phyloP scores from a whole-genome alignment of 148 eudicot species.

The Beta vulgaris region DNA sequence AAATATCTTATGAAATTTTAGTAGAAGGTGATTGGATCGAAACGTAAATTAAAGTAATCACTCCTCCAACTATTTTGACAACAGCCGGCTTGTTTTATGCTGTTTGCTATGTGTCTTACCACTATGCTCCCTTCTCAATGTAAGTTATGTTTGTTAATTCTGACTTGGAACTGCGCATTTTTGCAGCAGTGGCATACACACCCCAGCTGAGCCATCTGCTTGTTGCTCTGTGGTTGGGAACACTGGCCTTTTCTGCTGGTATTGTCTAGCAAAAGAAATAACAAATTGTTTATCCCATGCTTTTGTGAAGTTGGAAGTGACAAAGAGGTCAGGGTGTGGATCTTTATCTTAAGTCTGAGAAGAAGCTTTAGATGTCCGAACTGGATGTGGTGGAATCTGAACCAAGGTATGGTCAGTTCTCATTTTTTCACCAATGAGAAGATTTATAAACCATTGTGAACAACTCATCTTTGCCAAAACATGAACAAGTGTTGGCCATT shows the following conservation, averaged over 20 bases:
- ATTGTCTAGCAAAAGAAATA: background rate
- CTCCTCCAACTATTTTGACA: too few relatives aligned
- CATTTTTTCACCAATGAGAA: background rate
- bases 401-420: slow-evolving; percentile 23
- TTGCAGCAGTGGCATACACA: slow-evolving; percentile 1
- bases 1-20: background rate
- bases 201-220: background rate
- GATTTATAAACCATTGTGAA: background rate
- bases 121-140: background rate
- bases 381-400: slow-evolving; percentile 35
- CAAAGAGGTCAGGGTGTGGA: slow-evolving; percentile 10
- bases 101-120: background rate
- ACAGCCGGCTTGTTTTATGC: background rate
- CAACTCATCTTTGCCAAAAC: background rate
- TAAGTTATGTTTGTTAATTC: background rate
- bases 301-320: slow-evolving; percentile 2
- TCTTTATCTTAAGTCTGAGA: background rate
- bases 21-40: background rate
- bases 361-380: slow-evolving; percentile 30
- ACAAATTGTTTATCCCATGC: background rate
- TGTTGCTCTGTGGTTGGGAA: background rate
- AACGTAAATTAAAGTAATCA: too few relatives aligned
- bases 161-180: slow-evolving; percentile 7
- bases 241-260: background rate
- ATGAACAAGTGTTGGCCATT: background rate